Conservation (phyloP, 2,329 filamentous ascomycete species). For the Fusarium lyarnte region DNA sequence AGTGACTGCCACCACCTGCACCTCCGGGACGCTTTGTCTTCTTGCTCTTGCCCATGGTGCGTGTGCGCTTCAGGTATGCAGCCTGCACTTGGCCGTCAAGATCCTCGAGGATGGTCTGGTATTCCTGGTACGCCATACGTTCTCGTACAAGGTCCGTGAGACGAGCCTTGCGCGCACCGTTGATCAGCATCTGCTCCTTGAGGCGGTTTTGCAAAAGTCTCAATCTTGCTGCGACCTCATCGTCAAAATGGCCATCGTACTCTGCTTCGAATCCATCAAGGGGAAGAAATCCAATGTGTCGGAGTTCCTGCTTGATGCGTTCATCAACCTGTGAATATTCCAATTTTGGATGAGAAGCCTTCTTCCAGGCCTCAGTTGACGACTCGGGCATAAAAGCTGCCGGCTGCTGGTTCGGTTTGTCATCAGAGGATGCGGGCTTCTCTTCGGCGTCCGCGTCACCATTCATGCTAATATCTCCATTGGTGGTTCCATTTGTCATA, state of each 20-base stretch:
- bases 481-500: conserved; percentile 60
- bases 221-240: conserved; percentile 90
- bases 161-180: conserved; percentile 89
- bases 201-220: conserved; percentile 86
- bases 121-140: conserved; percentile 95
- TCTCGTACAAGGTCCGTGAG: conserved; percentile 89
- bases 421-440: conserved; percentile 47
- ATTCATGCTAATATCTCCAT: conserved; percentile 65
- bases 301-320: conserved; percentile 88
- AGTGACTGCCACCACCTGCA: conserved; percentile 75
- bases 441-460: conserved; percentile 56
- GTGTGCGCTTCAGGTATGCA: conserved; percentile 94
- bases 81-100: conserved; percentile 94
- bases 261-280: conserved; percentile 73
- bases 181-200: conserved; percentile 83
- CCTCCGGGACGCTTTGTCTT: conserved; percentile 85
- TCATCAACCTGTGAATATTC: conserved; percentile 91
- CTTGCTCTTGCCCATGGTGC: conserved; percentile 92
- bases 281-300: conserved; percentile 87
- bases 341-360: conserved; percentile 76
- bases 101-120: conserved; percentile 95
- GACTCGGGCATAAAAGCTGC: conserved; percentile 85
- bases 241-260: conserved; percentile 90
- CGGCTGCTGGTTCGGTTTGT: conserved; percentile 63
- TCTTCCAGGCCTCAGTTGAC: conserved; percentile 79